Evolutionary conservation across 1,284 basidiomycete species (phyloP).

Genomic region (Ustilago tritici): DNA sequence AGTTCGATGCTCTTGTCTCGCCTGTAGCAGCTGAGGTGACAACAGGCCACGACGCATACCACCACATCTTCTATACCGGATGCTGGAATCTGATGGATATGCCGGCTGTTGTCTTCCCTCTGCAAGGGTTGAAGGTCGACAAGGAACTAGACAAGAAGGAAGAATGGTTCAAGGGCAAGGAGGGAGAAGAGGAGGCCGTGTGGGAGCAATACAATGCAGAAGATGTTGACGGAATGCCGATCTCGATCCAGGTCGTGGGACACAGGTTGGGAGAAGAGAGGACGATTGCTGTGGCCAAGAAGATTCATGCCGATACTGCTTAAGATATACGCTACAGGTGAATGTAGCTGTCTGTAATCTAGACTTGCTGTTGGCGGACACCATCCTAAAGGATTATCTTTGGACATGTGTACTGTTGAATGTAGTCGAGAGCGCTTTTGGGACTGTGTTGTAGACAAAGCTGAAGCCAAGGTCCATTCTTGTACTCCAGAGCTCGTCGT

Average conservation of each 20-base stretch:
- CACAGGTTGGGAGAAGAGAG: constrained; percentile 43
- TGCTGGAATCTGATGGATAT: constrained; percentile 57
- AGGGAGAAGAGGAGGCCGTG: constrained; percentile 27
- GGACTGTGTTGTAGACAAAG: neutral
- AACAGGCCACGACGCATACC: constrained; percentile 41
- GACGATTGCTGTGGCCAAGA: constrained; percentile 42
- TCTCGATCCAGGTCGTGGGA: constrained; percentile 50
- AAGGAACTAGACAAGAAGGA: constrained; percentile 20
- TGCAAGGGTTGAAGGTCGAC: constrained; percentile 27
- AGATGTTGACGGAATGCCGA: constrained; percentile 36
- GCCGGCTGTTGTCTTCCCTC: constrained; percentile 40
- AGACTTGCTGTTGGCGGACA: neutral
- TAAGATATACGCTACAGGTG: constrained; percentile 10
- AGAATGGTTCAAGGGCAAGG: constrained; percentile 8
- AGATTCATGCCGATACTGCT: constrained; percentile 25
- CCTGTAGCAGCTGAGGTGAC: constrained; percentile 46
- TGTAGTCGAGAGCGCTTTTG: neutral
- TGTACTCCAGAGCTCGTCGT: neutral
- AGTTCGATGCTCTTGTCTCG: constrained; percentile 44
- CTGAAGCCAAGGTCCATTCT: neutral
- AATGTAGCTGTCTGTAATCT: neutral
- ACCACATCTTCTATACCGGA: constrained; percentile 56
- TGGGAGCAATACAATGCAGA: constrained; percentile 50
- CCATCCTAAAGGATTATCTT: neutral
- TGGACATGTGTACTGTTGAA: neutral